Conservation (phyloP, 306 rosid genomes). For the Rubus idaeus region DNA sequence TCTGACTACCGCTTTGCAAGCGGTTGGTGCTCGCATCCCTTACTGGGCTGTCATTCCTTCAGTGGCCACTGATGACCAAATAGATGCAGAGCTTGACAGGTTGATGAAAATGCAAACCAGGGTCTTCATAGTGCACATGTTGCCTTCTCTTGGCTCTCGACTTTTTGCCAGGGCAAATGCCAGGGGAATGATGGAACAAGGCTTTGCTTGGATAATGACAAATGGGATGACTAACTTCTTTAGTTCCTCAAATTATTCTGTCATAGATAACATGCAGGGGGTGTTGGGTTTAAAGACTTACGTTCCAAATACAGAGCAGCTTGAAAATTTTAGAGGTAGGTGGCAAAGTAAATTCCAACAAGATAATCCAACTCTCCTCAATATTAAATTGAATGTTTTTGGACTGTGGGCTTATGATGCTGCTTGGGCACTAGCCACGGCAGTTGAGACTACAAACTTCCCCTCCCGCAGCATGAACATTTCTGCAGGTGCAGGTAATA, state of each 20-base stretch:
- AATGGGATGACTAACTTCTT: slow-evolving; percentile 28
- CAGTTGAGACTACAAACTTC: slow-evolving; percentile 27
- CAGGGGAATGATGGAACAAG: slow-evolving; percentile 53
- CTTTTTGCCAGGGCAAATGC: slow-evolving; percentile 39
- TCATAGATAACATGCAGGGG: slow-evolving; percentile 48
- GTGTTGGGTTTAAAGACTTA: slow-evolving; percentile 51
- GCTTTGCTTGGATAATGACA: slow-evolving; percentile 58
- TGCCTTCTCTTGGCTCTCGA: slow-evolving; percentile 25
- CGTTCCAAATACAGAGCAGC: slow-evolving; percentile 28
- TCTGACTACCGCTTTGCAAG: slow-evolving; percentile 45
- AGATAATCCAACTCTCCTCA: slow-evolving; percentile 31
- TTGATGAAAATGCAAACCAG: slow-evolving; percentile 44
- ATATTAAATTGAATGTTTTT: slow-evolving; percentile 26
- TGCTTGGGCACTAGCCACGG: slow-evolving; percentile 53
- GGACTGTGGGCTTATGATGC: slow-evolving; percentile 78
- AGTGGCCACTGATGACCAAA: slow-evolving; percentile 31
- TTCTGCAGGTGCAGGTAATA: too few species aligned
- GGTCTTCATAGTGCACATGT: slow-evolving; percentile 62
- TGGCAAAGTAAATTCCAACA: slow-evolving; percentile 45
- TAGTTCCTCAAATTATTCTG: slow-evolving; percentile 14
- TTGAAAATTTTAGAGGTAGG: slow-evolving; percentile 33
- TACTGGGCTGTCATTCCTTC: slow-evolving; percentile 39
- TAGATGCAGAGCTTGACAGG: slow-evolving; percentile 41
- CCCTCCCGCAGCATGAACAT: background rate
- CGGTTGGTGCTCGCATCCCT: slow-evolving; percentile 22